Percentiles rank a stretch among this genome's conserved stretches.
These are phyloP conservation scores for Agrocybe praecox DNA, from an alignment of 768 basidiomycete genomes.

Conservation along the genomic window DNA sequence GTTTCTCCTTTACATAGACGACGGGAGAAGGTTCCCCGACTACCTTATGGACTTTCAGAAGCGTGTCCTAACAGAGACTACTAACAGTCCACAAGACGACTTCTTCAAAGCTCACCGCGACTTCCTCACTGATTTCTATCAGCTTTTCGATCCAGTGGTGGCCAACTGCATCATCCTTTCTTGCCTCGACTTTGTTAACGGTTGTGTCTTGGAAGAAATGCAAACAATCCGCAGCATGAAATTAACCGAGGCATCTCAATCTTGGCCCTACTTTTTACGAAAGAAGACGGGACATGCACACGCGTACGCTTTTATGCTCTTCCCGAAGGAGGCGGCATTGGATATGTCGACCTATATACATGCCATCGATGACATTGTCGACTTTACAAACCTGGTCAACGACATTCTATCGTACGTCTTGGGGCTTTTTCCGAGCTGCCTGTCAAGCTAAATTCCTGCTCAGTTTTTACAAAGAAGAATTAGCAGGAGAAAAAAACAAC, in stretches of 20 bases:
- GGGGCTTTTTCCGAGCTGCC: not conserved
- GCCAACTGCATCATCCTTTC: not conserved
- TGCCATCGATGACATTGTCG: not conserved
- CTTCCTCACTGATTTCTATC: not conserved
- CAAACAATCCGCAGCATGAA: not conserved
- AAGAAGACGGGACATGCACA: not conserved
- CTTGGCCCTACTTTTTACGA: not conserved
- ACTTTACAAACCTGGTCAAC: not conserved
- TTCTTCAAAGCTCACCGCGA: not conserved
- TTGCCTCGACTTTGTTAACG: not conserved
- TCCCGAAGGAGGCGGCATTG: not conserved
- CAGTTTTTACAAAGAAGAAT: constrained; percentile 6
- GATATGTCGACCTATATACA: not conserved
- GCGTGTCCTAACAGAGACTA: not conserved
- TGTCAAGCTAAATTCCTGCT: not conserved
- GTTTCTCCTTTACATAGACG: not conserved
- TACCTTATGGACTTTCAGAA: not conserved
- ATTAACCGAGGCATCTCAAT: not conserved
- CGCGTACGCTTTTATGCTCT: not conserved
- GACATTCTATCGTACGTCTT: not conserved
- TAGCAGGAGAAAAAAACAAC: constrained; percentile 3
- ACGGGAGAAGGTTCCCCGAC: not conserved
- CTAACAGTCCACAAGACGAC: not conserved
- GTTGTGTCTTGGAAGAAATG: not conserved
- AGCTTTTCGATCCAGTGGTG: not conserved